Base-by-base conservation (phyloP, 2,329 filamentous ascomycete genomes). In the Neurospora sp. region DNA sequence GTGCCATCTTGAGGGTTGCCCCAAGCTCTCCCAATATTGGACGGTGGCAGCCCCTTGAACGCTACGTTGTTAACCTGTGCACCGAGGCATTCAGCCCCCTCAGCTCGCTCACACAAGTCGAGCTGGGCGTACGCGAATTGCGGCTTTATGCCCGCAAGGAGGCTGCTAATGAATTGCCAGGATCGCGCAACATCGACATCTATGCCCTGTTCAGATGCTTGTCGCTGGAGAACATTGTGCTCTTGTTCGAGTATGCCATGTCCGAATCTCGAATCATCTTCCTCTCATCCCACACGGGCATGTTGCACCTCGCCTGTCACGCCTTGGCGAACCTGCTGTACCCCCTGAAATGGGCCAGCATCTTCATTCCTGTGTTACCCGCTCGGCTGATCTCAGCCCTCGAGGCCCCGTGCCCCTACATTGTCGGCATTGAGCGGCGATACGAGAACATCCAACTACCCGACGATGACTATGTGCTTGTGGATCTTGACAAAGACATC, bases 11-110 rank as follows among this genome's bases (percentile, higher is more conserved):
- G 74, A 87, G 94, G 70, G 89, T 99, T 8, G 93, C 96, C 7
- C 85, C 93, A 10, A 97, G 91, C 80, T 98, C 95, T 5, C 94
- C 96, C 13, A 92, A 90, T 76, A 89, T 97, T 73, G 96, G 96
- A 66, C 89, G 93, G 78, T 99, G 96, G 96, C 95, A 97, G 79
- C 96, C 96, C 15, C 82, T 99, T 71, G 96, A 99, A 82, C 90
- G 94, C 77, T 99, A 98, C 79, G 94, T 99, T 40, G 91, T 98
- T 81, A 98, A 98, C 79, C 85, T 99, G 40, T 99, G 96, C 81
- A 94, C 94, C 10, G 95, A 98, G 81, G 96, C 96, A 2, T 91
- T 96, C 77, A 95, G 92, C 77, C 96, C 96, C 1, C 88, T 97
- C 68, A 92, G 91, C 40, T 98, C 96, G 46, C 95, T 96, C 81